Conservation (phyloP, 306 rosid species). For the Albizia julibrissin region DNA sequence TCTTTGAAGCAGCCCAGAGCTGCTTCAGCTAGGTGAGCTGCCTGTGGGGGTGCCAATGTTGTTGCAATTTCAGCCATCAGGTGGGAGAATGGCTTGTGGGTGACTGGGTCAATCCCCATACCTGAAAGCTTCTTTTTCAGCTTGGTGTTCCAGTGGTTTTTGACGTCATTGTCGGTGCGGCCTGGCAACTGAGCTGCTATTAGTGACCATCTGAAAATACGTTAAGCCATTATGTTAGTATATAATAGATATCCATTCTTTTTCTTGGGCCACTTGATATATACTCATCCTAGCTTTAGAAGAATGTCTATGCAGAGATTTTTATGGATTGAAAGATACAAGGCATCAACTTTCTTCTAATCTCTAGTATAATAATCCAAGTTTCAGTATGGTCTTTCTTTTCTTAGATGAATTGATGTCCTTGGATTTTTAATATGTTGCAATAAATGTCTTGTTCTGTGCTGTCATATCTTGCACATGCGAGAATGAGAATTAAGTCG, state of each 20-base stretch:
- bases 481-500: not conserved
- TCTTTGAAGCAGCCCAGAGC: conserved; percentile 90
- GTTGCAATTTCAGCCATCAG: conserved; percentile 93
- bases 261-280: not conserved
- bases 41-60: conserved; percentile 79
- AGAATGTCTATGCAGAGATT: not conserved
- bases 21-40: conserved; percentile 81
- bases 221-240: conserved; percentile 10
- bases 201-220: conserved; percentile 73
- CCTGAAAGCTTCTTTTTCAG: conserved; percentile 75
- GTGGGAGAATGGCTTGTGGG: conserved; percentile 83
- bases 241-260: not conserved
- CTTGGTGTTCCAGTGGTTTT: conserved; percentile 85
- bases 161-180: conserved; percentile 85
- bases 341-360: not conserved
- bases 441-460: not conserved
- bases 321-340: not conserved
- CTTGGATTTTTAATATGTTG: not conserved
- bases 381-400: not conserved
- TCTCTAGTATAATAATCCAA: not conserved
- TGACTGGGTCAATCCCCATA: conserved; percentile 81
- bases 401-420: not conserved
- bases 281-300: too few species aligned
- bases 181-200: conserved; percentile 80
- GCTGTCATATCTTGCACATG: not conserved